These are phyloP conservation scores for Corylus heterophylla DNA, from an alignment of 306 rosid species.

Conservation along the genomic window DNA sequence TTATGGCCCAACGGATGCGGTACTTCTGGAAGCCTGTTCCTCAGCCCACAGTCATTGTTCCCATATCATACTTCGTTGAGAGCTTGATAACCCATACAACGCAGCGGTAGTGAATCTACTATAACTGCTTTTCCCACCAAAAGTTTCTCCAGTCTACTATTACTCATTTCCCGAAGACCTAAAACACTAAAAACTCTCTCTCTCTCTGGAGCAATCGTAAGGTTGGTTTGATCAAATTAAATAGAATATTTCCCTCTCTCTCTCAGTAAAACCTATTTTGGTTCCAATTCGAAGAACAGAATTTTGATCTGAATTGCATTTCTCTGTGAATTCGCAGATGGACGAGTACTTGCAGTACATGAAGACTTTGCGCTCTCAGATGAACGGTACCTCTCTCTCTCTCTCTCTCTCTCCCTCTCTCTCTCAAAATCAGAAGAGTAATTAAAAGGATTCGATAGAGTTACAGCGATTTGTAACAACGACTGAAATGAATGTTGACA, in stretches of 20 bases:
- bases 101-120: neutral
- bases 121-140: neutral
- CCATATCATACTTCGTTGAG: too few species aligned
- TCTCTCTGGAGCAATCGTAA: neutral
- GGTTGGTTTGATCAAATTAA: neutral
- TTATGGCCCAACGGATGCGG: too few species aligned
- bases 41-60: too few species aligned
- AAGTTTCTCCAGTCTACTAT: neutral
- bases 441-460: neutral
- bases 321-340: slow-evolving; percentile 37
- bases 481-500: slow-evolving; percentile 16
- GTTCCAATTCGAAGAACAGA: neutral
- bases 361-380: slow-evolving; percentile 82
- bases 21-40: too few species aligned
- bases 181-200: neutral
- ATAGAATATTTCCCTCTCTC: neutral
- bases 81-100: too few species aligned
- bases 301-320: slow-evolving; percentile 3
- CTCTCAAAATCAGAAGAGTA: slow-evolving; percentile 3
- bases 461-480: neutral
- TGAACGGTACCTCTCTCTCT: slow-evolving; percentile 59
- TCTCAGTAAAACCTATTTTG: neutral
- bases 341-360: slow-evolving; percentile 80
- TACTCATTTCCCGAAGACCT: neutral
- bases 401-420: slow-evolving; percentile 20